These are phyloP conservation scores for Saccharomycopsis hybrid DNA, from an alignment of 1,139 yeast species.

Conservation along the genomic window DNA sequence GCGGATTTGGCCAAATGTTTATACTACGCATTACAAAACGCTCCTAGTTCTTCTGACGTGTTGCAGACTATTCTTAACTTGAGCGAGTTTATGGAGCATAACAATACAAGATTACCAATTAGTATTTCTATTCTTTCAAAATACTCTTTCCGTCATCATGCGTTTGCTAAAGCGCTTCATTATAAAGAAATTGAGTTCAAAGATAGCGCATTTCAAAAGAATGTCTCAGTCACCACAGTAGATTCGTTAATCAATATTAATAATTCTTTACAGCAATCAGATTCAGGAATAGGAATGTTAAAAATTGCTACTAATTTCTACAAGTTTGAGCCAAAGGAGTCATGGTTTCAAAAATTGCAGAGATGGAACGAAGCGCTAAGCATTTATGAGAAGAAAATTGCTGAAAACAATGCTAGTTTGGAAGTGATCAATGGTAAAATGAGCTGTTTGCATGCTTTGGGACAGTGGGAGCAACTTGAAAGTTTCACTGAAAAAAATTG, in stretches of 20 bases:
- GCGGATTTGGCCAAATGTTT: slow-evolving; percentile 84
- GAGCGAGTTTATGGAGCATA: slow-evolving; percentile 97
- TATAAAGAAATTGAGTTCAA: slow-evolving; percentile 93
- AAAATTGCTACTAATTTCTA: slow-evolving; percentile 95
- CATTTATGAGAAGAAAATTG: slow-evolving; percentile 65
- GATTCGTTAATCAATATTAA: slow-evolving; percentile 89
- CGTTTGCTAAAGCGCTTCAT: slow-evolving; percentile 94
- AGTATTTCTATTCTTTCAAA: slow-evolving; percentile 84
- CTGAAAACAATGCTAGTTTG: slow-evolving; percentile 34
- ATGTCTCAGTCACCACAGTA: slow-evolving; percentile 68
- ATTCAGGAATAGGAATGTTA: slow-evolving; percentile 95
- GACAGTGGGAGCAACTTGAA: slow-evolving; percentile 94
- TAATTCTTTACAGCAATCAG: slow-evolving; percentile 91
- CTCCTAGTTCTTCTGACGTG: slow-evolving; percentile 93
- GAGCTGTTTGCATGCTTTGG: slow-evolving; percentile 95
- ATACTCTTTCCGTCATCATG: slow-evolving; percentile 93
- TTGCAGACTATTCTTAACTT: slow-evolving; percentile 82
- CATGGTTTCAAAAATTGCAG: slow-evolving; percentile 95
- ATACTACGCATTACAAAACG: slow-evolving; percentile 81
- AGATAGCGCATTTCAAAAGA: slow-evolving; percentile 11
- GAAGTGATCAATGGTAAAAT: slow-evolving; percentile 95
- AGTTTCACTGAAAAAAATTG: slow-evolving; percentile 84
- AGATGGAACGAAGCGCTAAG: slow-evolving; percentile 97
- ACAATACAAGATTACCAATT: slow-evolving; percentile 88
- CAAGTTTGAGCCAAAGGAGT: slow-evolving; percentile 85